A percentile compares a stretch with the other conserved stretches of the same genome.
These are phyloP conservation scores for Pseudocercospora cruenta DNA, from an alignment of 2,329 filamentous ascomycete species.

Conservation along the genomic window DNA sequence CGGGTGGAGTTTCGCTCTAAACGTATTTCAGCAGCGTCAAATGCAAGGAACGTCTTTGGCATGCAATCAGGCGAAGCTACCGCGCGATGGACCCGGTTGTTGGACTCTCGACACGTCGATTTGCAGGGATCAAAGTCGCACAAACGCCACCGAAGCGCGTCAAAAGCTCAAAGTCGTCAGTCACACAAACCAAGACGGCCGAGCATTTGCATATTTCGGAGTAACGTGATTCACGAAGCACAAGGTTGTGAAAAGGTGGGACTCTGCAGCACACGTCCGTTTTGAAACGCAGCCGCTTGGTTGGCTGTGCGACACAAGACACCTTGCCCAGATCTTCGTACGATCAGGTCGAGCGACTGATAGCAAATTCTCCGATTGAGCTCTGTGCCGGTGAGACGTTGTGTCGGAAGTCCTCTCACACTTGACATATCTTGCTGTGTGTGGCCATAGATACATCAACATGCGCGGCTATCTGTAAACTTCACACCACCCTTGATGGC, in stretches of 20 bases:
- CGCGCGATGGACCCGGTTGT: background rate
- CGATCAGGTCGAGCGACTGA: background rate
- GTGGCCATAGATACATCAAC: background rate
- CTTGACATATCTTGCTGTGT: background rate
- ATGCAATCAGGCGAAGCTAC: background rate
- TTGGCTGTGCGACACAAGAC: slow-evolving; percentile 1
- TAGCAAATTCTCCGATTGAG: slow-evolving; percentile 3
- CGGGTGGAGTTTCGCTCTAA: background rate
- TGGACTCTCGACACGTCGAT: slow-evolving; percentile 4
- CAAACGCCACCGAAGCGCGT: slow-evolving; percentile 2
- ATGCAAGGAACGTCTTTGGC: slow-evolving; percentile 5
- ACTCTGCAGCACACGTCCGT: background rate
- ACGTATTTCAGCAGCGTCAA: background rate
- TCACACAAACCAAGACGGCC: slow-evolving; percentile 8
- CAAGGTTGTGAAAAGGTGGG: background rate
- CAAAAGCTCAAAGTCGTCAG: background rate
- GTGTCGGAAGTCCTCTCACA: background rate
- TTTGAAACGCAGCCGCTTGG: slow-evolving; percentile 5
- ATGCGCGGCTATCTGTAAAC: slow-evolving; percentile 2
- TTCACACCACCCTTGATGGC: slow-evolving; percentile 1
- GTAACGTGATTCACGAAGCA: background rate
- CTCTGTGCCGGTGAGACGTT: background rate
- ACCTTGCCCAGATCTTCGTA: slow-evolving; percentile 7
- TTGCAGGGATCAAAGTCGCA: background rate
- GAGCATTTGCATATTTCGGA: background rate